A percentile compares a stretch with the other conserved stretches of the same genome.
Conservation (phyloP, 192 early-diverging fungal genomes). For the Backusella australiensis region DNA sequence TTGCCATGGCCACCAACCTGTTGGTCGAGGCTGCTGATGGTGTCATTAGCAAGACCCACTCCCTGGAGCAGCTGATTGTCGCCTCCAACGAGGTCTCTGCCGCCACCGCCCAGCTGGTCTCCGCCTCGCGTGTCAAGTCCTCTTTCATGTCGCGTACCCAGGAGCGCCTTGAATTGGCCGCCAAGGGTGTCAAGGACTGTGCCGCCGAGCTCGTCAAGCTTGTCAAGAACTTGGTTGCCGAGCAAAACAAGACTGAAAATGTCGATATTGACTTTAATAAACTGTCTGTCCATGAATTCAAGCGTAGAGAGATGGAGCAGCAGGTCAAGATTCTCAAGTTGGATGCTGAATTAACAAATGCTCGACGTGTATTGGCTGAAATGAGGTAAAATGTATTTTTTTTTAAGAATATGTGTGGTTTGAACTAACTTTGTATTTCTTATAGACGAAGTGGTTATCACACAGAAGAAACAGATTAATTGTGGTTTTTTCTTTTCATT, state of each 20-base stretch:
- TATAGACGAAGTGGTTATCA: slow-evolving; percentile 10
- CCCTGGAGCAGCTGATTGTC: slow-evolving; percentile 95
- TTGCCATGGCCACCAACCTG: slow-evolving; percentile 89
- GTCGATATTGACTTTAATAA: slow-evolving; percentile 59
- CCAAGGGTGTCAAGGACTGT: slow-evolving; percentile 91
- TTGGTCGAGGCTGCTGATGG: slow-evolving; percentile 97
- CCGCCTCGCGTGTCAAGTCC: slow-evolving; percentile 94
- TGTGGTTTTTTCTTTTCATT: neutral
- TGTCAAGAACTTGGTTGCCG: slow-evolving; percentile 80
- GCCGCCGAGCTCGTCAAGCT: slow-evolving; percentile 88
- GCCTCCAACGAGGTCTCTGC: slow-evolving; percentile 96
- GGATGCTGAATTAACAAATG: slow-evolving; percentile 87
- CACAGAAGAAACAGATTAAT: slow-evolving; percentile 16
- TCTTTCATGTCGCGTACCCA: slow-evolving; percentile 91
- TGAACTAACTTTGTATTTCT: neutral
- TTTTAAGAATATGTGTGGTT: slow-evolving; percentile 51
- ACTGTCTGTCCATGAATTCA: slow-evolving; percentile 90
- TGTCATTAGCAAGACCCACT: slow-evolving; percentile 85
- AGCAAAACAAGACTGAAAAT: slow-evolving; percentile 66
- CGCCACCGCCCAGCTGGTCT: slow-evolving; percentile 94
- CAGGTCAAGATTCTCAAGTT: slow-evolving; percentile 96
- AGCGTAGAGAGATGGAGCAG: slow-evolving; percentile 96
- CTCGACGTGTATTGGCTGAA: slow-evolving; percentile 85
- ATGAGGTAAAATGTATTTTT: slow-evolving; percentile 66
- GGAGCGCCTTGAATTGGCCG: slow-evolving; percentile 89